Percentiles rank a stretch among this genome's conserved stretches.
These are phyloP conservation scores for Leccinum ochraceum DNA, from an alignment of 768 basidiomycete species.

Conservation along the genomic window DNA sequence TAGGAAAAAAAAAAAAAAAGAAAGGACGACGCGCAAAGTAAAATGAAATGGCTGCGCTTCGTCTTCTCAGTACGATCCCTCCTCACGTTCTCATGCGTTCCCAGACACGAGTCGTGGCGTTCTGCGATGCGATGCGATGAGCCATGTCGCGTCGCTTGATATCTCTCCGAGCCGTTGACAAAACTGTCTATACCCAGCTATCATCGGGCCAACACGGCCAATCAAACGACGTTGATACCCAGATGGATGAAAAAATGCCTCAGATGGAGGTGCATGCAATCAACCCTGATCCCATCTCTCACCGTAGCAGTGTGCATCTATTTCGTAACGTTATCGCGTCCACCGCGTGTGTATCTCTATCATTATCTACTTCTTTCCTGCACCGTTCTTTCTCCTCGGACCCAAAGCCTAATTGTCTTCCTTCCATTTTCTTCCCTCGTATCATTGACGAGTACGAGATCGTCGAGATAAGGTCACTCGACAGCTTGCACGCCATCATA, in stretches of 20 bases:
- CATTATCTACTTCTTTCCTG: background rate
- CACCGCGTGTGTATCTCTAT: slow-evolving; percentile 1
- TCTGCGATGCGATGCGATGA: background rate
- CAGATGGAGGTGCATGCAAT: background rate
- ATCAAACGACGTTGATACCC: background rate
- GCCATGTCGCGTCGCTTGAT: background rate
- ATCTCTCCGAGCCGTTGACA: background rate
- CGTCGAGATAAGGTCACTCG: slow-evolving; percentile 35
- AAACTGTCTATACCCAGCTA: background rate
- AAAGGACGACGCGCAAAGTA: background rate
- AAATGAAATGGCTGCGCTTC: background rate
- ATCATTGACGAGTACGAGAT: background rate
- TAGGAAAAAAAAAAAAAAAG: background rate
- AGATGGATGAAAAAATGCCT: background rate
- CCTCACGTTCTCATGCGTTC: slow-evolving; percentile 2
- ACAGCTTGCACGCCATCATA: slow-evolving; percentile 93
- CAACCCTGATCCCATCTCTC: slow-evolving; percentile 3
- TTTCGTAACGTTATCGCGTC: background rate
- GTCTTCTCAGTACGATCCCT: slow-evolving; percentile 2
- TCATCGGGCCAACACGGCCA: background rate
- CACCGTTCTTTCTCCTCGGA: slow-evolving; percentile 19
- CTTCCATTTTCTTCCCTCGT: background rate
- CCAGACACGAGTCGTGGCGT: slow-evolving; percentile 8
- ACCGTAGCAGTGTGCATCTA: background rate
- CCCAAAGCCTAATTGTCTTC: slow-evolving; percentile 6